phyloP scores from a whole-genome alignment of 306 rosid species.

The Cercis canadensis region DNA sequence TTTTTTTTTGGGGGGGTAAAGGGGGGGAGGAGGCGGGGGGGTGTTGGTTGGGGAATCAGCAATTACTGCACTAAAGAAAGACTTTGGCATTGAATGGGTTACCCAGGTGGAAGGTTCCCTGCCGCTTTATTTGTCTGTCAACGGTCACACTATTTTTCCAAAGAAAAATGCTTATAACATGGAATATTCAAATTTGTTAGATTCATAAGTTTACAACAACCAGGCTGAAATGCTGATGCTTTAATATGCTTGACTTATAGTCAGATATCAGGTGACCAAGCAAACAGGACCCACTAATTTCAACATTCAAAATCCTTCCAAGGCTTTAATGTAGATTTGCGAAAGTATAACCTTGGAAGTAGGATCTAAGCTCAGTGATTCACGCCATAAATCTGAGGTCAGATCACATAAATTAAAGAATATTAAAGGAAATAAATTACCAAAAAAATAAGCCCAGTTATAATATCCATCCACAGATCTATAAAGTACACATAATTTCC shows the following conservation, averaged over 20 bases:
- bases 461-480: too few relatives aligned
- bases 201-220: neutral
- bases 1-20: too few relatives aligned
- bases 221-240: neutral
- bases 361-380: slow-evolving; percentile 11
- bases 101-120: too few relatives aligned
- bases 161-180: neutral
- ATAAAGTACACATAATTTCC: neutral
- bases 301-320: slow-evolving; percentile 25
- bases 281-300: slow-evolving; percentile 7
- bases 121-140: neutral
- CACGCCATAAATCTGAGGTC: neutral
- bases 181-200: neutral
- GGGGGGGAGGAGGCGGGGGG: neutral
- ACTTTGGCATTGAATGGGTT: neutral
- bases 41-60: neutral
- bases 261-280: slow-evolving; percentile 21
- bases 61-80: neutral
- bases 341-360: neutral
- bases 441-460: too few relatives aligned
- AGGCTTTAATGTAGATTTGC: too few relatives aligned
- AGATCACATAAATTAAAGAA: slow-evolving; percentile 8
- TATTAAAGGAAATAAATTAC: neutral
- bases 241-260: neutral
- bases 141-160: neutral